Conservation (phyloP, 371 early-diverging fungal species). For the Mycotypha africana region DNA sequence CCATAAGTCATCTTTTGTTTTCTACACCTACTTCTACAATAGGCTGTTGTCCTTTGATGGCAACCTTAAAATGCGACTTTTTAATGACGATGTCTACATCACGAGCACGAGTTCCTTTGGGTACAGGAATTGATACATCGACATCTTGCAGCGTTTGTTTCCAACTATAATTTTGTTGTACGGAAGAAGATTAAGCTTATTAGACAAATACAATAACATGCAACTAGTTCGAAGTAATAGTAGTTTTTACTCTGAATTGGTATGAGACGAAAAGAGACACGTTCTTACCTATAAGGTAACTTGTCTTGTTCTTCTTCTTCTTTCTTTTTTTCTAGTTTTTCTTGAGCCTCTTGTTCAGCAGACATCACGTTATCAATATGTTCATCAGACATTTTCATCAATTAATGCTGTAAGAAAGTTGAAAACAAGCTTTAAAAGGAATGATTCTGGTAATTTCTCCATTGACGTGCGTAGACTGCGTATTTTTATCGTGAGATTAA, state of each 20-base stretch:
- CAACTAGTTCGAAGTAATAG: background rate
- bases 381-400: constrained; percentile 10
- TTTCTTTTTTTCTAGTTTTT: constrained; percentile 24
- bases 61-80: constrained; percentile 63
- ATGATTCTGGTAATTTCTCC: too few species aligned
- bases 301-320: constrained; percentile 54
- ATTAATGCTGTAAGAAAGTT: too few species aligned
- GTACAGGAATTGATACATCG: constrained; percentile 70
- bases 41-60: constrained; percentile 70
- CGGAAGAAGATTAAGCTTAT: too few species aligned
- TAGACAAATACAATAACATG: background rate
- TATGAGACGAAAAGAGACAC: too few species aligned
- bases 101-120: constrained; percentile 67
- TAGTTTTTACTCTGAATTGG: too few species aligned
- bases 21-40: constrained; percentile 59
- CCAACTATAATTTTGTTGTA: constrained; percentile 53
- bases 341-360: constrained; percentile 27
- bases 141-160: constrained; percentile 85
- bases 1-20: background rate
- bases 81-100: constrained; percentile 69
- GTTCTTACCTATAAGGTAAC: constrained; percentile 38
- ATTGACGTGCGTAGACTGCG: too few species aligned
- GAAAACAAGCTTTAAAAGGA: too few species aligned
- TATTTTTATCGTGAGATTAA: too few species aligned
- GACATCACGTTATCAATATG: constrained; percentile 22